Evolutionary conservation across 1,284 basidiomycete species (phyloP).

Genomic region (Ceratobasidium papillatum): DNA sequence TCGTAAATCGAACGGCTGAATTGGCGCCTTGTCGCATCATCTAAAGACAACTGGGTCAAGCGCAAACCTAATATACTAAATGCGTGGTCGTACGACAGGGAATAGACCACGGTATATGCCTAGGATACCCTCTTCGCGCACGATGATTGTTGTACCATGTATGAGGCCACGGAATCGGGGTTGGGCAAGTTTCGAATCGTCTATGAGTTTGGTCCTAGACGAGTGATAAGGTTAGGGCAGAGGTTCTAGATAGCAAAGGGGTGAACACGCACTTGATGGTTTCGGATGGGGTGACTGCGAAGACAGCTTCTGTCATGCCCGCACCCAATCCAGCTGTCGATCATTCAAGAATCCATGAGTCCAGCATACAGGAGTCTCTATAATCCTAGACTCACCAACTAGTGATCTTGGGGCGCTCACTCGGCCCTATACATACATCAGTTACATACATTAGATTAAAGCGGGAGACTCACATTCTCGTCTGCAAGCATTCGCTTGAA

Average conservation of each 20-base stretch:
- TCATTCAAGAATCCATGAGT: background rate
- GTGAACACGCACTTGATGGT: constrained; percentile 85
- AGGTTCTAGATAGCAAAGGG: background rate
- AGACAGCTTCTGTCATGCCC: constrained; percentile 92
- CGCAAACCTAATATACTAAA: background rate
- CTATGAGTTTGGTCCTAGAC: constrained; percentile 93
- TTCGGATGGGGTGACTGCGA: constrained; percentile 97
- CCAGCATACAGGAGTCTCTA: background rate
- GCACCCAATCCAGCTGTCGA: constrained; percentile 87
- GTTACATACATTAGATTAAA: background rate
- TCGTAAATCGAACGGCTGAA: constrained; percentile 96
- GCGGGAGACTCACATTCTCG: constrained; percentile 65
- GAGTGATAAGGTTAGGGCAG: background rate
- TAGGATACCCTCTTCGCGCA: constrained; percentile 75
- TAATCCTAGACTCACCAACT: constrained; percentile 62
- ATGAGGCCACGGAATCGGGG: constrained; percentile 90
- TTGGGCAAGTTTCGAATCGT: constrained; percentile 85
- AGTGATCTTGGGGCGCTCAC: constrained; percentile 85
- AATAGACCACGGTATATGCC: constrained; percentile 93
- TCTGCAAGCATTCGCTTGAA: constrained; percentile 90
- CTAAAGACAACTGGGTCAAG: constrained; percentile 54
- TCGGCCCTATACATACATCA: constrained; percentile 71
- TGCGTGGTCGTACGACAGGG: constrained; percentile 76
- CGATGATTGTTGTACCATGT: constrained; percentile 85
- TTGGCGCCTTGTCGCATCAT: constrained; percentile 99